Evolutionary conservation across 1,284 basidiomycete species (phyloP).

Genomic region (Marasmius sp.): DNA sequence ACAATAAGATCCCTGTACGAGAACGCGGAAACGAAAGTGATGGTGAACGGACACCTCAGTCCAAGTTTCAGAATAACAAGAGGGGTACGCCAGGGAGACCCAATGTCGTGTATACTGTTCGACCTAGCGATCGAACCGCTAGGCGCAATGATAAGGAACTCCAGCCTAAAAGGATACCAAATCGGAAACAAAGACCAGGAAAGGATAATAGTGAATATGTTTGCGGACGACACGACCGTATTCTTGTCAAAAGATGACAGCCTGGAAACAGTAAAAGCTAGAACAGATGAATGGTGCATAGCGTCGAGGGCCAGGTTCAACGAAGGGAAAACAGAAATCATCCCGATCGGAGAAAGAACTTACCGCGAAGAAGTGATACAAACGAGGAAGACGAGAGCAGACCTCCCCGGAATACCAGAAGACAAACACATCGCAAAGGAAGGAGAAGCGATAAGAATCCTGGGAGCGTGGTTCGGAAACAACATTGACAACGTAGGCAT

Average conservation of each 20-base stretch:
- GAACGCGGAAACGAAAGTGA: constrained; percentile 12
- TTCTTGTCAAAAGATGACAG: constrained; percentile 21
- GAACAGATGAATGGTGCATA: constrained; percentile 27
- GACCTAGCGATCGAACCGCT: constrained; percentile 24
- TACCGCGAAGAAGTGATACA: constrained; percentile 8
- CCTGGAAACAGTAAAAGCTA: constrained; percentile 12
- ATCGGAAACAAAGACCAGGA: constrained; percentile 10
- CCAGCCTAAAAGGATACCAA: constrained; percentile 13
- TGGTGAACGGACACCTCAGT: constrained; percentile 19
- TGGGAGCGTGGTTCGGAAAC: no score
- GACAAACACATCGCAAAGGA: constrained; percentile 1
- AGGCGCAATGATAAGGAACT: constrained; percentile 14
- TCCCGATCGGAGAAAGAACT: constrained; percentile 25
- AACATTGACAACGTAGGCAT: no score
- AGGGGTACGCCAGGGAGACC: constrained; percentile 25
- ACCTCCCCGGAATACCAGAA: constrained; percentile 24
- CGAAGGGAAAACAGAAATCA: constrained; percentile 29
- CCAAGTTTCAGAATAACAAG: constrained; percentile 6
- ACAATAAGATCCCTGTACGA: constrained; percentile 17
- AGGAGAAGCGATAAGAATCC: not conserved
- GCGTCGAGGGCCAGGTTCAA: constrained; percentile 35
- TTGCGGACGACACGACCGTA: constrained; percentile 28
- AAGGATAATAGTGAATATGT: constrained; percentile 22
- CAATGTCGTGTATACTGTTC: constrained; percentile 29
- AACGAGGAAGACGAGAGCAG: not conserved